Base-by-base conservation (phyloP, 805 yeast genomes). In the Kodamaea neixiangensis region DNA sequence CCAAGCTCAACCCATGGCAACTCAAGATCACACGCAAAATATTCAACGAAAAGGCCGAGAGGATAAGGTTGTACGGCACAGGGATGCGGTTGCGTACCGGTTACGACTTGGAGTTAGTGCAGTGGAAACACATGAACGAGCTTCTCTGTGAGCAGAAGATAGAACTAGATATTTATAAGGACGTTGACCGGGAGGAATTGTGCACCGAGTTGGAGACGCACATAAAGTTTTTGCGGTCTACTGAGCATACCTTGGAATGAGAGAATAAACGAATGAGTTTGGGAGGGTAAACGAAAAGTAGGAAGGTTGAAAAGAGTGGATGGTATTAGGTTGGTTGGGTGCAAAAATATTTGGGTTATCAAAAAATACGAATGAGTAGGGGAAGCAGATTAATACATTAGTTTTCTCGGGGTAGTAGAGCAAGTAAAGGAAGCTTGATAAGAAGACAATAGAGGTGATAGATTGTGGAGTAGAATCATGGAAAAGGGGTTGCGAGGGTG, bases 1-100 rank as follows among this genome's bases (percentile, higher is more conserved):
- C 89, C 6, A 85, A 85, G 62, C 65, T 85, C 52, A 81, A 85
- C 59, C 89, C 89, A 1, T 78, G 84, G 73, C 66, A 67, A 13
- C 69, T 85, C 53, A 75, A 71, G 50, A 52, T 60, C n/a, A 70
- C 69, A 3, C 73, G 72, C 2, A 72, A 75, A 47, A 70, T 78
- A 2, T 65, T 72, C 46, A 63, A 67, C 47, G 72, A 68, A 20
- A 71, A 71, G 7, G 81, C 79, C 2, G 67, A 76, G 11, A 67
- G 88, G 54, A 65, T 76, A n/a, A 66, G 89, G 52, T 62, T 83
- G 10, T 84, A 81, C 55, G 89, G 88, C 4, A 73, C 79, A 3
- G 83, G 80, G 3, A 75, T 82, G 75, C 72, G 72, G 41, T 66
- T 69, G 48, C 68, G 78, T 19, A 72, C 79, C 2, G 83, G 84